Evolutionary conservation across 2,329 filamentous ascomycete genomes (phyloP).

Genomic region (Ophiostoma sp.): DNA sequence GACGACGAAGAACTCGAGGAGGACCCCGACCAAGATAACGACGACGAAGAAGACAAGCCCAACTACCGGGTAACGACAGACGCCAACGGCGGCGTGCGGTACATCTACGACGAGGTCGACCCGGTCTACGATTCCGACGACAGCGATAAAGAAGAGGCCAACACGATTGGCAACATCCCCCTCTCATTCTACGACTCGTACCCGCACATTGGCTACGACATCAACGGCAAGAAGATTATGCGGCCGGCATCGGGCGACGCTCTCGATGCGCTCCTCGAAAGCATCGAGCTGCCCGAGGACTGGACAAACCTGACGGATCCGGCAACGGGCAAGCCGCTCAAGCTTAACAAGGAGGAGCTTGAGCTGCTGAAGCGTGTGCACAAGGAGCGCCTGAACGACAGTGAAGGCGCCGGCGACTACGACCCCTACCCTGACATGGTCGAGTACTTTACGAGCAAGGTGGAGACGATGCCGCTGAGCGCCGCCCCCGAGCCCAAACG

Average conservation of each 20-base stretch:
- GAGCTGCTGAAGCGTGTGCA: slow-evolving; percentile 86
- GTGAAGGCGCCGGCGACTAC: slow-evolving; percentile 83
- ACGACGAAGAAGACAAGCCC: slow-evolving; percentile 44
- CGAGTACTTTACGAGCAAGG: slow-evolving; percentile 88
- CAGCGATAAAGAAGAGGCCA: slow-evolving; percentile 71
- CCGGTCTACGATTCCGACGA: slow-evolving; percentile 96
- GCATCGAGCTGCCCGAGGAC: slow-evolving; percentile 93
- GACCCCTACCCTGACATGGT: slow-evolving; percentile 92
- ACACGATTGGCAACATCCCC: slow-evolving; percentile 95
- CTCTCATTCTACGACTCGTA: slow-evolving; percentile 96
- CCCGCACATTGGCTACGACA: slow-evolving; percentile 97
- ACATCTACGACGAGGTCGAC: slow-evolving; percentile 91
- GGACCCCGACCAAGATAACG: slow-evolving; percentile 34
- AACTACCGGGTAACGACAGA: slow-evolving; percentile 67
- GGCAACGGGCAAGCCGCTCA: slow-evolving; percentile 86
- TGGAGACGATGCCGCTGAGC: slow-evolving; percentile 92
- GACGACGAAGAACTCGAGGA: slow-evolving; percentile 22
- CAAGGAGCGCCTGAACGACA: slow-evolving; percentile 81
- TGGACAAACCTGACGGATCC: slow-evolving; percentile 97
- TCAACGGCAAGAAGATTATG: slow-evolving; percentile 98
- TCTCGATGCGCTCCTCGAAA: slow-evolving; percentile 88
- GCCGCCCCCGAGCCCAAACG: slow-evolving; percentile 94
- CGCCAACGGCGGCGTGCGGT: slow-evolving; percentile 86
- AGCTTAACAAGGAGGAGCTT: slow-evolving; percentile 83
- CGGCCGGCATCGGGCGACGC: slow-evolving; percentile 92